Conservation (phyloP, 2,329 filamentous ascomycete genomes). For the Ceratocystis eucalypticola region DNA sequence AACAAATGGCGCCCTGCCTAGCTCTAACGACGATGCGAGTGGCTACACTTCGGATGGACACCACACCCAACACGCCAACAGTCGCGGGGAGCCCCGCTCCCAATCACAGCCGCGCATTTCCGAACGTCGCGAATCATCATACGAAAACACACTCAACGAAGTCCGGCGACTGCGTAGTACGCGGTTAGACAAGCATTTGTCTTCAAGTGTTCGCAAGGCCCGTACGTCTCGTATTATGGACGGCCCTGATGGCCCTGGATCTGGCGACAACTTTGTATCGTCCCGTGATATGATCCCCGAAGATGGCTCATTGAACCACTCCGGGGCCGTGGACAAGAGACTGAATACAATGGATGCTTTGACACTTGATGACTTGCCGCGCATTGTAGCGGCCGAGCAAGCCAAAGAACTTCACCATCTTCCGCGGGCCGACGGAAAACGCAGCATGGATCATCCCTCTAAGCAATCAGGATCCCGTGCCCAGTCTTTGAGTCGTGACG, state of each 20-base stretch:
- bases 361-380: constrained; percentile 87
- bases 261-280: constrained; percentile 44
- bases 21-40: constrained; percentile 57
- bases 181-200: constrained; percentile 84
- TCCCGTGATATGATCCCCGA: constrained; percentile 57
- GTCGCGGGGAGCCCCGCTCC: constrained; percentile 48
- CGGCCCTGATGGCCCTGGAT: constrained; percentile 61
- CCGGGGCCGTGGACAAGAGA: constrained; percentile 62
- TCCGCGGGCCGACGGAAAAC: constrained; percentile 46
- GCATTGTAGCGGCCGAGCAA: constrained; percentile 91
- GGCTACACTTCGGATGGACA: constrained; percentile 51
- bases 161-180: constrained; percentile 85
- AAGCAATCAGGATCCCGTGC: constrained; percentile 10
- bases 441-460: constrained; percentile 10
- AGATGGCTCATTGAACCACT: constrained; percentile 55
- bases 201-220: constrained; percentile 81
- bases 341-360: constrained; percentile 85
- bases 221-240: constrained; percentile 87
- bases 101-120: constrained; percentile 54
- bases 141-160: constrained; percentile 93
- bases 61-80: constrained; percentile 20
- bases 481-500: constrained; percentile 26
- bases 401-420: constrained; percentile 72
- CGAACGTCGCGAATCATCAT: constrained; percentile 54
- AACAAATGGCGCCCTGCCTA: constrained; percentile 66